Evolutionary conservation across 768 basidiomycete species (phyloP).

Genomic region (Agaricus bisporus): DNA sequence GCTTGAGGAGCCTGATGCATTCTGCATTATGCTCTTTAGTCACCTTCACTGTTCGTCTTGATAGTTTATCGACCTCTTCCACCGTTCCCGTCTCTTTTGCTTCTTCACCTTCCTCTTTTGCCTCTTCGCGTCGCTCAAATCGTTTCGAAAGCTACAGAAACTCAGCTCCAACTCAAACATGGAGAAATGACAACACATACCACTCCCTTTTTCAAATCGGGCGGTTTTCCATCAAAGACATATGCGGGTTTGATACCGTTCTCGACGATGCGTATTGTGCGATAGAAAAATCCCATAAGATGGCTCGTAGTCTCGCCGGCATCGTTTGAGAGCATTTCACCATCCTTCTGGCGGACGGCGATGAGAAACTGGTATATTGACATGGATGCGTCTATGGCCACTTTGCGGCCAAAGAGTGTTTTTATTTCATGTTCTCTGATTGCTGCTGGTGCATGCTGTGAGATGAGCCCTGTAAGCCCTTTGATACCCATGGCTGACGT

Average conservation of each 20-base stretch:
- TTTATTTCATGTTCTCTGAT: conserved; percentile 95
- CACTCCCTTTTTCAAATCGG: conserved; percentile 94
- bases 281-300: conserved; percentile 97
- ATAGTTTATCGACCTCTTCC: conserved; percentile 89
- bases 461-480: conserved; percentile 85
- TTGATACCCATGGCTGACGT: conserved; percentile 80
- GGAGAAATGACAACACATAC: conserved; percentile 45
- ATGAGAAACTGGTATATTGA: conserved; percentile 97
- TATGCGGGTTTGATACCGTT: conserved; percentile 98
- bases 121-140: conserved; percentile 86
- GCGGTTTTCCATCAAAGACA: conserved; percentile 98
- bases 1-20: conserved; percentile 73
- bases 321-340: conserved; percentile 96
- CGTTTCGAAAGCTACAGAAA: conserved; percentile 82
- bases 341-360: conserved; percentile 93
- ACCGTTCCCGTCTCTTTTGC: conserved; percentile 94
- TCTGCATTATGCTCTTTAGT: conserved; percentile 96
- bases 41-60: conserved; percentile 88
- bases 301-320: conserved; percentile 97
- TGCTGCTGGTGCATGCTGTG: conserved; percentile 82
- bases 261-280: conserved; percentile 96
- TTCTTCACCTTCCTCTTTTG: conserved; percentile 91
- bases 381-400: conserved; percentile 98
- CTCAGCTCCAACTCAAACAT: background rate
- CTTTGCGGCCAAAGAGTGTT: conserved; percentile 95